Base-by-base conservation (phyloP, 2,329 filamentous ascomycete species). In the Periglandula ipomoeae region DNA sequence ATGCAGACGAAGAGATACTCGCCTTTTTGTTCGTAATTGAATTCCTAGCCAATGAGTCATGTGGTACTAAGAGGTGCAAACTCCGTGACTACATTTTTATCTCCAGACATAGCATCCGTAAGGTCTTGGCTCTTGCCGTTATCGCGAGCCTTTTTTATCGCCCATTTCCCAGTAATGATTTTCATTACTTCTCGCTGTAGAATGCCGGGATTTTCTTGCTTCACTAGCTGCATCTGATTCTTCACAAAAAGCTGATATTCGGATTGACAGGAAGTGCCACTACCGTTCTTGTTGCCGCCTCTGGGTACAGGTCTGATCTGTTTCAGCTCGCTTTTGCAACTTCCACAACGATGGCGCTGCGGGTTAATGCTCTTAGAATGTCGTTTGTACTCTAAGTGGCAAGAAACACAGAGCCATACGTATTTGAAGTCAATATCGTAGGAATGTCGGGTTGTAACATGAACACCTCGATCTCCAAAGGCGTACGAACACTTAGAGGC, bases 401-500 rank as follows among this genome's bases (percentile, higher is more conserved):
- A 97, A 3, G 61, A 69, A 17, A 57, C 69, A 62, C 91, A 97
- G 38, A 77, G 72, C 91, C 93, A 97, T 19, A 90, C 69, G 62
- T 91, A 98, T 69, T 91, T 94, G 70, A 88, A 95, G 57, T 90
- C 85, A 59, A 97, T 97, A 44, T 84, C 78, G 64, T 96, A 98
- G 27, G 73, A 78, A 66, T 98, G 91, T 61, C 87, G 94, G 0
- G 90, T 96, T 1, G 89, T 95, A 19, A 97, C 88, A 30, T 83
- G 69, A 39, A 96, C 77, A 4, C 80, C 83, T 3, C 79, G 72
- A 42, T 76, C 61, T 2, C 70, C 74, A 56, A 90, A 87, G 0
- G 72, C 73, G 3, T 54, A 56, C 1, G 70, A 78, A 65, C 70
- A 79, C 64, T 72, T 78, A 45, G 63, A 59, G 4, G 73, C 83